Evolutionary conservation across 2,329 filamentous ascomycete genomes (phyloP).

Genomic region (Plectosphaerella sp.): DNA sequence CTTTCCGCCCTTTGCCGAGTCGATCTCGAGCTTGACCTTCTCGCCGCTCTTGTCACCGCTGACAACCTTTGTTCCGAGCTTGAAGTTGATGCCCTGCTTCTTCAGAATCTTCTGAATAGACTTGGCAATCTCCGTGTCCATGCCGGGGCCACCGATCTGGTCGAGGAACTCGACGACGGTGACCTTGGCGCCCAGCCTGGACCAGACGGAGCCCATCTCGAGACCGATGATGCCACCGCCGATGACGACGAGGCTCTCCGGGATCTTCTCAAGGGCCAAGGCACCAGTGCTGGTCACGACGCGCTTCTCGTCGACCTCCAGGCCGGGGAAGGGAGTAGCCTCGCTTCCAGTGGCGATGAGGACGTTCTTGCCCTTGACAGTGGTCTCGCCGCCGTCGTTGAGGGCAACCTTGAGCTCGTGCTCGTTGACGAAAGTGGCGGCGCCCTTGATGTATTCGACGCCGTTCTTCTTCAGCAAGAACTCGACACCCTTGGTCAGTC

Average conservation of each 20-base stretch:
- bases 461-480: conserved; percentile 99
- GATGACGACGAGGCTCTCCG: conserved; percentile 95
- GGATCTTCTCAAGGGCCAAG: conserved; percentile 82
- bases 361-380: conserved; percentile 90
- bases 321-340: conserved; percentile 90
- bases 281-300: conserved; percentile 96
- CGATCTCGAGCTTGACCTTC: conserved; percentile 75
- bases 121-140: conserved; percentile 94
- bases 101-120: conserved; percentile 83
- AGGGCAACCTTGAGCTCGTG: conserved; percentile 89
- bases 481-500: conserved; percentile 95
- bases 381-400: conserved; percentile 86
- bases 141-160: conserved; percentile 95
- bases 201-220: conserved; percentile 98
- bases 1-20: conserved; percentile 96
- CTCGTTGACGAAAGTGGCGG: conserved; percentile 80
- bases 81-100: conserved; percentile 98
- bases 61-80: conserved; percentile 92
- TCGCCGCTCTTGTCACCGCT: conserved; percentile 77
- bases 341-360: conserved; percentile 95
- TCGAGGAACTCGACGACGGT: conserved; percentile 95
- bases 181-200: conserved; percentile 85
- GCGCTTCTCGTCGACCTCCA: conserved; percentile 95
- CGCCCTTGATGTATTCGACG: conserved; percentile 95
- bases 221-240: conserved; percentile 98